Conservation (phyloP, 192 early-diverging fungal species). For the Cladochytrium replicatum region DNA sequence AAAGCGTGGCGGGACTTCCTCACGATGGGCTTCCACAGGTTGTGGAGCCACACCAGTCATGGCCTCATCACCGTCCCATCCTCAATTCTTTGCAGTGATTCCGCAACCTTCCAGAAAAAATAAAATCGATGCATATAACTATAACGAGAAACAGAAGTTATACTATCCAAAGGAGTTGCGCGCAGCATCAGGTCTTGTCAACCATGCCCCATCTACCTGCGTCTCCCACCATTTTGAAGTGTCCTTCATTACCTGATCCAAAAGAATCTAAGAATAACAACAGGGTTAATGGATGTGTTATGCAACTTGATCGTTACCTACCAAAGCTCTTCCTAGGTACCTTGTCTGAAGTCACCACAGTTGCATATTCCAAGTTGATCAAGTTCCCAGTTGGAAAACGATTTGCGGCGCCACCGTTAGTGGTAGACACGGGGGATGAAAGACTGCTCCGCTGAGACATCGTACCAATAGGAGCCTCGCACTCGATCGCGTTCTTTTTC, state of each 20-base stretch:
- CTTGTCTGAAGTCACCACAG: no score
- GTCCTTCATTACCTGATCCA: not conserved
- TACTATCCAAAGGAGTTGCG: no score
- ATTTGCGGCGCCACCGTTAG: conserved; percentile 5
- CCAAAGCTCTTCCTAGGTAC: conserved; percentile 5
- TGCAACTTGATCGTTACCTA: not conserved
- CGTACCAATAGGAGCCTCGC: conserved; percentile 10
- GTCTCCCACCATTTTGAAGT: conserved; percentile 18
- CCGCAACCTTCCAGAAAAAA: no score
- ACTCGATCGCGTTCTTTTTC: conserved; percentile 7
- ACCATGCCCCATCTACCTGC: conserved; percentile 23
- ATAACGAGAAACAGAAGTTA: no score
- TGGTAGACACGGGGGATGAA: not conserved
- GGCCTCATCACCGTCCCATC: not conserved
- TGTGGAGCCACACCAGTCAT: no score
- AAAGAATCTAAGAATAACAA: conserved; percentile 13
- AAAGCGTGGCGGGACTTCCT: no score
- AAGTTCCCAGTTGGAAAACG: conserved; percentile 14
- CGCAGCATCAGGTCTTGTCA: no score
- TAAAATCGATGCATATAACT: no score
- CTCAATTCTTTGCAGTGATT: no score
- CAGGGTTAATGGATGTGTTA: conserved; percentile 2
- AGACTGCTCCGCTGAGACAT: no score
- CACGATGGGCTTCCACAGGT: no score
- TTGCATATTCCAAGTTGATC: conserved; percentile 15